Evolutionary conservation across 441 rosid species (phyloP).

Genomic region (Pelargonium fulgidum): DNA sequence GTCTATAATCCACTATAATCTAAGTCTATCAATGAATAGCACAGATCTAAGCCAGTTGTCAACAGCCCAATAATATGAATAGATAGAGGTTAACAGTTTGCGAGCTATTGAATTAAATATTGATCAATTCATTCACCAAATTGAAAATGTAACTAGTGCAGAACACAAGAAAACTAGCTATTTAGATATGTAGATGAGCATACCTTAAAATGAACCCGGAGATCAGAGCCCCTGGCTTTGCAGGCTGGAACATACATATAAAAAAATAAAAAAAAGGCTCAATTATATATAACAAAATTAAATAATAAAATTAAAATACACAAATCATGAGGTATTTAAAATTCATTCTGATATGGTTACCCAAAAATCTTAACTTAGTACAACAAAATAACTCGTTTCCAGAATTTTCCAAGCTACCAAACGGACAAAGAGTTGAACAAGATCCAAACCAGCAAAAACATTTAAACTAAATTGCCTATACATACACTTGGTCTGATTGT

Average conservation of each 20-base stretch:
- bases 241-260: slow-evolving; percentile 40
- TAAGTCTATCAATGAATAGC: background rate
- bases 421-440: too few species aligned
- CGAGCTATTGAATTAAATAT: background rate
- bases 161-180: background rate
- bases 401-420: too few species aligned
- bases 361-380: too few species aligned
- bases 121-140: background rate
- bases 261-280: background rate
- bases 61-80: background rate
- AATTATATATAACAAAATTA: too few species aligned
- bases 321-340: too few species aligned
- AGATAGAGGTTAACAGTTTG: background rate
- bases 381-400: too few species aligned
- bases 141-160: background rate
- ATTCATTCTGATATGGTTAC: too few species aligned
- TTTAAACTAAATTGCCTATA: background rate
- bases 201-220: slow-evolving; percentile 73
- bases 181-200: background rate
- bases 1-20: background rate
- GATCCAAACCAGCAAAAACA: background rate
- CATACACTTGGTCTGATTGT: slow-evolving; percentile 64
- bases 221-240: slow-evolving; percentile 70
- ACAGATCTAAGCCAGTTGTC: background rate
- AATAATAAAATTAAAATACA: too few species aligned